Percentiles rank a stretch among this genome's conserved stretches.
Evolutionary conservation across 495 filamentous ascomycete genomes (phyloP).

Genomic region (Neurospora sublineolata): DNA sequence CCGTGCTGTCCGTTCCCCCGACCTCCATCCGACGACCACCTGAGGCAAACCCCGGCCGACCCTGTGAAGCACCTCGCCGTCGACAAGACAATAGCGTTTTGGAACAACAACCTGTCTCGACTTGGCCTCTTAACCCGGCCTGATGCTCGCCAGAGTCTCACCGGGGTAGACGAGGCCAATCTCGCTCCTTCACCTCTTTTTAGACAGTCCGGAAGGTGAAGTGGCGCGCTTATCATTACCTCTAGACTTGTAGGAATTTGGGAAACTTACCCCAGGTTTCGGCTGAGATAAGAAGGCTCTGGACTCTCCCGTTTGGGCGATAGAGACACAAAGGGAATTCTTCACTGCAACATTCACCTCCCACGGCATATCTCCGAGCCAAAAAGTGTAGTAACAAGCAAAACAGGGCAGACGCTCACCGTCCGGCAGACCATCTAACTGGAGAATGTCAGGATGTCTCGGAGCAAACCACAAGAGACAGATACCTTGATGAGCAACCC

Average conservation of each 20-base stretch:
- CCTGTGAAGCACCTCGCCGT: neutral
- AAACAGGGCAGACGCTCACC: neutral
- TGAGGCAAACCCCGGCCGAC: neutral
- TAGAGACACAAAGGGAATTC: neutral
- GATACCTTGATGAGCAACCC: neutral
- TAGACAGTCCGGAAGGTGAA: neutral
- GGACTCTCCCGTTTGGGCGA: neutral
- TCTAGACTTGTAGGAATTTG: neutral
- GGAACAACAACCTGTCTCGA: neutral
- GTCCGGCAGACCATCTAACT: neutral
- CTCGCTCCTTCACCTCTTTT: neutral
- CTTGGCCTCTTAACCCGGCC: neutral
- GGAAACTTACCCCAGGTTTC: neutral
- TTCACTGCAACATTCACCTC: neutral
- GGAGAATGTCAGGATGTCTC: neutral
- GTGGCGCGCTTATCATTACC: neutral
- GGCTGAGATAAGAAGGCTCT: neutral
- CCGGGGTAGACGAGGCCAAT: neutral
- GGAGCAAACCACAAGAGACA: neutral
- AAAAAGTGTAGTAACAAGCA: neutral
- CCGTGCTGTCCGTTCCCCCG: neutral
- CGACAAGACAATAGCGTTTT: neutral
- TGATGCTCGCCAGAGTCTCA: neutral
- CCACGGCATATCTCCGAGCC: neutral
- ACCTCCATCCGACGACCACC: neutral